These are phyloP conservation scores for Torrubiellomyces zombiae DNA, from an alignment of 2,329 filamentous ascomycete genomes.

Conservation along the genomic window DNA sequence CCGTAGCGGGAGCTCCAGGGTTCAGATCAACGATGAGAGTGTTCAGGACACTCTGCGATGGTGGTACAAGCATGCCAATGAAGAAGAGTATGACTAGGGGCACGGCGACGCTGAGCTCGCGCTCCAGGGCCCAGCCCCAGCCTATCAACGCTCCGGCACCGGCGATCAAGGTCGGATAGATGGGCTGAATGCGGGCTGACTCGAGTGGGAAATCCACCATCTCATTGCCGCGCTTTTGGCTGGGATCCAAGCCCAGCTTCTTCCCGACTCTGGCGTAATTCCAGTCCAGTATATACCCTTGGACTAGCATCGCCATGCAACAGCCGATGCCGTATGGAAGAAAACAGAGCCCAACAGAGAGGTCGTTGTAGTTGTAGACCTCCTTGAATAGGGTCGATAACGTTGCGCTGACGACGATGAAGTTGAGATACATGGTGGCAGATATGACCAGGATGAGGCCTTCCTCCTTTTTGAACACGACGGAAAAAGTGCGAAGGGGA, in stretches of 20 bases:
- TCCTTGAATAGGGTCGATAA: conserved; percentile 32
- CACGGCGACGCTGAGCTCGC: conserved; percentile 31
- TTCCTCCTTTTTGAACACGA: conserved; percentile 42
- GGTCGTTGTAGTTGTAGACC: conserved; percentile 33
- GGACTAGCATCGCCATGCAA: conserved; percentile 28
- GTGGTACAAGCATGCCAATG: conserved; percentile 40
- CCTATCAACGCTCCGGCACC: conserved; percentile 35
- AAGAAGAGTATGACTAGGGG: conserved; percentile 40
- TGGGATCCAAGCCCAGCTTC: conserved; percentile 42
- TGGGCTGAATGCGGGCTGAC: conserved; percentile 33
- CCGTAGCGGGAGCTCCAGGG: conserved; percentile 41
- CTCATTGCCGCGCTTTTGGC: conserved; percentile 38
- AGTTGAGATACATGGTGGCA: conserved; percentile 36
- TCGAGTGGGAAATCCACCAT: conserved; percentile 37
- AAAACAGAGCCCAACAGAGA: conserved; percentile 37
- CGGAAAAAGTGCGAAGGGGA: conserved; percentile 34
- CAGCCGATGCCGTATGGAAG: conserved; percentile 36
- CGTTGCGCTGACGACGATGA: conserved; percentile 36
- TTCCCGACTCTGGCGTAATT: conserved; percentile 56
- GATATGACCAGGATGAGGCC: conserved; percentile 34
- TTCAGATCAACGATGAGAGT: conserved; percentile 48
- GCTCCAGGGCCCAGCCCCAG: conserved; percentile 41
- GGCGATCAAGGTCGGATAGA: conserved; percentile 35
- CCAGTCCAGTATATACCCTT: conserved; percentile 43
- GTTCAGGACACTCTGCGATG: conserved; percentile 45